Percentiles rank a stretch among this genome's conserved stretches.
Conservation (phyloP, 495 filamentous ascomycete species). For the Podospora fimiseda region DNA sequence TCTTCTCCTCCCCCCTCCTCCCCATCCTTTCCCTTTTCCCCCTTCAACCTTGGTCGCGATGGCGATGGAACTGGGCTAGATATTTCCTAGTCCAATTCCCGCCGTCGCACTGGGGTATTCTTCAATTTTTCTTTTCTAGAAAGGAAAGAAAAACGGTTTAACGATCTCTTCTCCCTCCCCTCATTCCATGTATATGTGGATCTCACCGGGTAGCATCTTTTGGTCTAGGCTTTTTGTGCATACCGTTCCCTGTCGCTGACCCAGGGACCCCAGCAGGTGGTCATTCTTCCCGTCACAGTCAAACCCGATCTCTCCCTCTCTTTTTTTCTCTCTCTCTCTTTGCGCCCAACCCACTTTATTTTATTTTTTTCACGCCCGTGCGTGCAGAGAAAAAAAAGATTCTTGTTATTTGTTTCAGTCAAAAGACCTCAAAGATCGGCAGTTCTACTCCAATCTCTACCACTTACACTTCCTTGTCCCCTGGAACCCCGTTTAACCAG, state of each 20-base stretch:
- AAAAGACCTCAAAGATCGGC: too few relatives aligned
- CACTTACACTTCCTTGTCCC: too few relatives aligned
- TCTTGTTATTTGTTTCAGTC: too few relatives aligned
- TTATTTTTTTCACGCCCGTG: slow-evolving; percentile 3
- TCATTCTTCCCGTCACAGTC: not conserved
- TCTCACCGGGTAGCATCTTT: slow-evolving; percentile 21
- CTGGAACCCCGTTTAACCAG: too few relatives aligned
- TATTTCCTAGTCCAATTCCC: slow-evolving; percentile 8
- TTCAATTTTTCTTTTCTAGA: too few relatives aligned
- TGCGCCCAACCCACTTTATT: slow-evolving; percentile 20
- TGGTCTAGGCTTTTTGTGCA: slow-evolving; percentile 16
- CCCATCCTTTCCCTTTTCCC: not conserved
- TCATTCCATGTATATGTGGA: slow-evolving; percentile 4
- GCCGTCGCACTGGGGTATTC: slow-evolving; percentile 13
- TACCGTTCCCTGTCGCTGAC: slow-evolving; percentile 19
- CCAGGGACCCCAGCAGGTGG: not conserved
- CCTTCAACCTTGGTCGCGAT: slow-evolving; percentile 12
- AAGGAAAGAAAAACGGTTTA: too few relatives aligned
- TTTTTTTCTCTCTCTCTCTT: slow-evolving; percentile 5
- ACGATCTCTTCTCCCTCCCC: too few relatives aligned
- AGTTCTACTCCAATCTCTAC: too few relatives aligned
- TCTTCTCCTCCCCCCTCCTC: not conserved
- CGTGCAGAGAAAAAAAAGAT: not conserved
- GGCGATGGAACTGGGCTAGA: slow-evolving; percentile 20
- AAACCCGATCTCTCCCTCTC: slow-evolving; percentile 7